Evolutionary conservation across 345 rosid species (phyloP), one percentile per base, ranked within the genome.

Genomic region (Cochlearia excelsa): DNA sequence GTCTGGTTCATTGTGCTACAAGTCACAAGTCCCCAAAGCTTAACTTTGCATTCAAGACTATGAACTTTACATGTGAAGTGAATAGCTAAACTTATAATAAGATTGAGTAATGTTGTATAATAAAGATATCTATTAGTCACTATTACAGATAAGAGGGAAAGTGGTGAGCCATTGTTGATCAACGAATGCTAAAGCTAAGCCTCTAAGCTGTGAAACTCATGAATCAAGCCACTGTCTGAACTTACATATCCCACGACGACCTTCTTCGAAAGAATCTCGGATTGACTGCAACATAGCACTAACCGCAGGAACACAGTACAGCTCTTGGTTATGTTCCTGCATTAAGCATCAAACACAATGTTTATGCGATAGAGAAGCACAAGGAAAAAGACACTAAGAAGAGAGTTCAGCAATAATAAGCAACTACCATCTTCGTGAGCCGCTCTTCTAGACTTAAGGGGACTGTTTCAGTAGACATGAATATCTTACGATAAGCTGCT

Each of bases 161-260:
- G 33, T 46, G 43, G 46, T 44, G 34, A 30, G 31, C 61, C 61
- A 39, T 42, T 62, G 52, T 8, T 55, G 26, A 63, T 34, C 40
- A 56, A 42, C 6, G 35, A 35, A 57, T 16, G 64, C 26, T 47
- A 43, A 63, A 58, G 44, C 48, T 23, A 50, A 51, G 55, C 57
- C 49, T 28, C 45, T 26, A 10, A 46, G 66, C 9, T 51, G 45
- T 59, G 16, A 51, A 57, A 64, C 40, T 71, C 75, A 65, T 31
- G 71, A 39, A 46, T 42, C 70, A 0, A 65, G 61, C 84, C 89
- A 82, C 37, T 80, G 80, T 59, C 94, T 83, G 68, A 77, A 82
- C 75, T 81, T 93, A 86, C 95, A 87, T 69, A 87, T 81, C 57
- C 97, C 97, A 48, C 94, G 88, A 2, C 91, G 94, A 71, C 75